Conservation (phyloP, 305 asterid genomes). For the Solanum hybrid region DNA sequence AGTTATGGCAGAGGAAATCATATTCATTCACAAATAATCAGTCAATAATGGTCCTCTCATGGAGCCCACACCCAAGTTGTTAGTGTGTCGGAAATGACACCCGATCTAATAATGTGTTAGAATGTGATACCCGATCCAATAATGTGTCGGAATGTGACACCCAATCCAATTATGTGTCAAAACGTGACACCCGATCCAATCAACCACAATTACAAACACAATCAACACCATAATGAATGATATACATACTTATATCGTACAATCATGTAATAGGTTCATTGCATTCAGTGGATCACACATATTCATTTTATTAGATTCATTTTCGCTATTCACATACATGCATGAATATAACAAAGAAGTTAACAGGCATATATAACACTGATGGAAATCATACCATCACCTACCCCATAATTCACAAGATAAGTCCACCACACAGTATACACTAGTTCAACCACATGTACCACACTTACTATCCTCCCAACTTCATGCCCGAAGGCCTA, state of each 20-base stretch:
- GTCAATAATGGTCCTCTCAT: neutral
- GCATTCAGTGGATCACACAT: neutral
- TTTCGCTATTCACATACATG: neutral
- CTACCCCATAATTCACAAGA: neutral
- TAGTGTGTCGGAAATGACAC: neutral
- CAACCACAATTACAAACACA: neutral
- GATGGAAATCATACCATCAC: neutral
- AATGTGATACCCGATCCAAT: neutral
- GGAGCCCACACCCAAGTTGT: neutral
- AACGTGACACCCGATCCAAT: neutral
- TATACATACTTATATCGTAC: neutral
- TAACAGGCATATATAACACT: neutral
- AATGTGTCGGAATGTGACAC: neutral
- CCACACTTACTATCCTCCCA: neutral
- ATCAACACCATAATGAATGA: neutral
- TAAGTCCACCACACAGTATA: neutral
- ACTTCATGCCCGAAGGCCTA: neutral
- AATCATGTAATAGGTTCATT: neutral
- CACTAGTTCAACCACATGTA: neutral
- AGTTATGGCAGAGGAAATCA: neutral
- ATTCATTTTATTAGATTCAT: neutral
- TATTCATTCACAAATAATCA: neutral
- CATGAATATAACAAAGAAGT: neutral
- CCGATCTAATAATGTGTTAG: neutral
- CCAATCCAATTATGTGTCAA: too few relatives aligned